These are phyloP conservation scores for Diddensiella caesifluorescens DNA, from an alignment of 805 yeast species.

Conservation along the genomic window DNA sequence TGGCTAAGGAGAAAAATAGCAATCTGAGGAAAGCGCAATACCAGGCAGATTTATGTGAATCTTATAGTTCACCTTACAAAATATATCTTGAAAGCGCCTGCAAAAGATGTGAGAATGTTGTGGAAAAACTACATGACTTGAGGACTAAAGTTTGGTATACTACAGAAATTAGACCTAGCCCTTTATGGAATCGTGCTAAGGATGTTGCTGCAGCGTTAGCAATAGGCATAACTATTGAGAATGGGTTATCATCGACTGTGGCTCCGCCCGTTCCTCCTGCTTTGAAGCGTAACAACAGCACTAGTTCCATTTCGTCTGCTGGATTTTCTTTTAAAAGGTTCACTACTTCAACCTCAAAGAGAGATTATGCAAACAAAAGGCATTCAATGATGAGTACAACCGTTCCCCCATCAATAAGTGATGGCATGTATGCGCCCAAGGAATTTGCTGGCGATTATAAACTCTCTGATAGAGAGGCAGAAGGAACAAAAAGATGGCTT, in stretches of 20 bases:
- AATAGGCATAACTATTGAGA: conserved; percentile 8
- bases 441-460: conserved; percentile 28
- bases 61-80: conserved; percentile 13
- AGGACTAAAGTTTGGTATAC: conserved; percentile 27
- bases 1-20: conserved; percentile 13
- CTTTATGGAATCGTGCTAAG: conserved; percentile 24
- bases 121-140: conserved; percentile 15
- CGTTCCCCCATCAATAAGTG: conserved; percentile 13
- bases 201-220: conserved; percentile 24
- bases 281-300: conserved; percentile 22
- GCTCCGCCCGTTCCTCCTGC: conserved; percentile 11
- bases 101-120: conserved; percentile 8
- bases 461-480: conserved; percentile 33
- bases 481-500: conserved; percentile 27
- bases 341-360: conserved; percentile 13
- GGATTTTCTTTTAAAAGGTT: conserved; percentile 23
- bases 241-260: conserved; percentile 3
- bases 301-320: conserved; percentile 20
- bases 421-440: conserved; percentile 29
- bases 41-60: conserved; percentile 13
- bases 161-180: conserved; percentile 21
- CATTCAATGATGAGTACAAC: conserved; percentile 25
- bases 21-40: conserved; percentile 6
- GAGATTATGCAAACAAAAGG: conserved; percentile 24
- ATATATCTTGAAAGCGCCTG: conserved; percentile 12